These are phyloP conservation scores for Vigna mungo DNA, from an alignment of 306 rosid species.

Conservation along the genomic window DNA sequence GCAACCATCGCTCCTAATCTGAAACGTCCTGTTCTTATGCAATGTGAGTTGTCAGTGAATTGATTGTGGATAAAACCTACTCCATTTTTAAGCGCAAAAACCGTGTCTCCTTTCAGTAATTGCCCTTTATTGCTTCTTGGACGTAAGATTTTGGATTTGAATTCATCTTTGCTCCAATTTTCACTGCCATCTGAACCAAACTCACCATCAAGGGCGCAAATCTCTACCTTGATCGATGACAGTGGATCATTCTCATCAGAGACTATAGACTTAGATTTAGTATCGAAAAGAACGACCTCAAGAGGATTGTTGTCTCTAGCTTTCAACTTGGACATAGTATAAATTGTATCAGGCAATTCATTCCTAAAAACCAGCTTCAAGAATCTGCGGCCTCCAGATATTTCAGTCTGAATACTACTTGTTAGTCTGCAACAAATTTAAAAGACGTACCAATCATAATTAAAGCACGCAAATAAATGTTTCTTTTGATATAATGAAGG, in stretches of 20 bases:
- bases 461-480: not conserved
- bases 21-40: conserved; percentile 41
- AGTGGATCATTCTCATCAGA: conserved; percentile 47
- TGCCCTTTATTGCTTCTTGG: conserved; percentile 50
- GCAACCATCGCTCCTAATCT: conserved; percentile 52
- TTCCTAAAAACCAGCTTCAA: conserved; percentile 49
- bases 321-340: conserved; percentile 38
- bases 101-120: conserved; percentile 47
- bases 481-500: not conserved
- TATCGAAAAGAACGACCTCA: conserved; percentile 48
- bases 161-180: conserved; percentile 56
- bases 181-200: conserved; percentile 44
- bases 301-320: conserved; percentile 30
- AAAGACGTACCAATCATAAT: not conserved
- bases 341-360: conserved; percentile 38
- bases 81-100: conserved; percentile 12
- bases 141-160: conserved; percentile 41
- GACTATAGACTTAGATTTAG: conserved; percentile 39
- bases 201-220: conserved; percentile 52
- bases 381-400: not conserved
- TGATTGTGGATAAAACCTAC: not conserved
- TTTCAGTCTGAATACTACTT: not conserved
- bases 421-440: not conserved
- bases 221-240: conserved; percentile 48
- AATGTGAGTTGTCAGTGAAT: conserved; percentile 55